These are phyloP conservation scores for Venturiaceae sp. DNA, from an alignment of 2,329 filamentous ascomycete genomes.

Conservation along the genomic window DNA sequence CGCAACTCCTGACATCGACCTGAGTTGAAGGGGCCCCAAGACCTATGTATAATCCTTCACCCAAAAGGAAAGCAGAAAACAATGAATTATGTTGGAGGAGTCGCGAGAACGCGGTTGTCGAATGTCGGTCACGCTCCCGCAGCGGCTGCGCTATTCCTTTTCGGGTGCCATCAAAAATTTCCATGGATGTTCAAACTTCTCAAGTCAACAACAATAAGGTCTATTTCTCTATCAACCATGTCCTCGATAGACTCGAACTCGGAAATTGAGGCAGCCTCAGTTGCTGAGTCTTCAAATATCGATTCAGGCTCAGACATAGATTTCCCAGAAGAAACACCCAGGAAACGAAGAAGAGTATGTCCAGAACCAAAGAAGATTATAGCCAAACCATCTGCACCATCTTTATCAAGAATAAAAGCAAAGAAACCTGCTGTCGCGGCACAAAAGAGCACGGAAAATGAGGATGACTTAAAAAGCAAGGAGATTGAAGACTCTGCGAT, in stretches of 20 bases:
- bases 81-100: too few relatives aligned
- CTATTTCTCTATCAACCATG: not conserved
- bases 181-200: too few relatives aligned
- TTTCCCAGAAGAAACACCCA: not conserved
- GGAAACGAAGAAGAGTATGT: constrained; percentile 5
- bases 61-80: too few relatives aligned
- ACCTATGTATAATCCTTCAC: too few relatives aligned
- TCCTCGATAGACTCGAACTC: not conserved
- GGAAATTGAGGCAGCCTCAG: not conserved
- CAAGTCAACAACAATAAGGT: too few relatives aligned
- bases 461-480: not conserved
- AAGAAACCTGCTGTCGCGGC: not conserved
- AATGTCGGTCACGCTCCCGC: too few relatives aligned
- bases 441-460: not conserved
- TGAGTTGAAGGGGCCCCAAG: too few relatives aligned
- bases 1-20: too few relatives aligned
- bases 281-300: not conserved
- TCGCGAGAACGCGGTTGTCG: too few relatives aligned
- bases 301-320: not conserved
- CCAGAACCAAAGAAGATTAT: not conserved
- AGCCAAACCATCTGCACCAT: not conserved
- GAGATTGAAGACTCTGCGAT: not conserved
- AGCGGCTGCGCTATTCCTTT: too few relatives aligned
- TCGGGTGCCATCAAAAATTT: too few relatives aligned
- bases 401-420: not conserved